Percentiles rank a stretch among this genome's conserved stretches.
These are phyloP conservation scores for Populus hybrid DNA, from an alignment of 441 rosid genomes.

Conservation along the genomic window DNA sequence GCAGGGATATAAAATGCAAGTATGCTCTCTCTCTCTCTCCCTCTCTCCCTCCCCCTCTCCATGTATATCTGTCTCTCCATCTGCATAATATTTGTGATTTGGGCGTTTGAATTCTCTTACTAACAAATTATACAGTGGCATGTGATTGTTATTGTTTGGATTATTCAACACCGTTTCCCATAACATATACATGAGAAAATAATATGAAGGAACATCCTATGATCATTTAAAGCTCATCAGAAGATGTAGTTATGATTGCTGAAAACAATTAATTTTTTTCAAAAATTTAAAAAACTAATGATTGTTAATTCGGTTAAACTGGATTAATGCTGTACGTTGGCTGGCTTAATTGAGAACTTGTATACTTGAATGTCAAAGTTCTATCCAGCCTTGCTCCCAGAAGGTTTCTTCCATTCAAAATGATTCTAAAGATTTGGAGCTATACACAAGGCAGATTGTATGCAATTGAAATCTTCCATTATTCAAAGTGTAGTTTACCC, in stretches of 20 bases:
- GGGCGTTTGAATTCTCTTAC: background rate
- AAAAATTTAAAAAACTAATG: background rate
- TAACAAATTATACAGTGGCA: background rate
- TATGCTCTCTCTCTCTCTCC: background rate
- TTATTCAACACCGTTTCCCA: background rate
- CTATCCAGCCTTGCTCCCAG: background rate
- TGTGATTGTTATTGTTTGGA: background rate
- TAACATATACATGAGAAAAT: background rate
- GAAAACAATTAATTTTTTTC: background rate
- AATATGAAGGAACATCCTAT: background rate
- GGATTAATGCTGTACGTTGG: background rate
- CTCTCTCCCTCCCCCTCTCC: background rate
- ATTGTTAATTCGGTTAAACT: background rate
- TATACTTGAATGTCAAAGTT: background rate
- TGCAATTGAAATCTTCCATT: background rate
- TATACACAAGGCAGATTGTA: background rate
- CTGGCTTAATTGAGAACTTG: background rate
- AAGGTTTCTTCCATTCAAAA: background rate
- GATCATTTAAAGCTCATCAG: background rate
- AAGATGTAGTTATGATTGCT: background rate
- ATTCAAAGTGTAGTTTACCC: background rate
- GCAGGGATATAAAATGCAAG: slow-evolving; percentile 11
- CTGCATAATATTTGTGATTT: background rate
- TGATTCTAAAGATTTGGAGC: background rate
- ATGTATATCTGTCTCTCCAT: background rate